Base-by-base conservation (phyloP, 805 yeast genomes). In the Tetrapisispora pingtungensis region DNA sequence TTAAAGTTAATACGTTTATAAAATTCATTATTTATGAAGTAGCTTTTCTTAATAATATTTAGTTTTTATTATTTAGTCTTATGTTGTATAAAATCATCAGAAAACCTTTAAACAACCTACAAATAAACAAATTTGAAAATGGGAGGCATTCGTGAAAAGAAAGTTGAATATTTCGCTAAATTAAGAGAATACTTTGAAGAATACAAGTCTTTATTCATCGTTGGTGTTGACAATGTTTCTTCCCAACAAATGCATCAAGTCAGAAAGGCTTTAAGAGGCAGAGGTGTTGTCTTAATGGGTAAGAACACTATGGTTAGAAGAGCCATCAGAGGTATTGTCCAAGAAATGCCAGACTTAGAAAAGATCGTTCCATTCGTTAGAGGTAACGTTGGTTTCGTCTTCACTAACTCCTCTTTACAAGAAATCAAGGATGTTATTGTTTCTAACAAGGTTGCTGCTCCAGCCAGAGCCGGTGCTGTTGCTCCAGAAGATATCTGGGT, bases 301-400 rank as follows among this genome's bases (percentile, higher is more conserved):
- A 93, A 93, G 85, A 93, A 93, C 96, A 93, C 99, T 81, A 90
- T 93, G 97, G 96, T 93, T 60, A 87, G 99, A 80, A 88, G 97
- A 78, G 99, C 98, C 69, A 77, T 93, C 80, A 88, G 98, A 78
- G 93, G 88, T 65, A 86, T 87, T 82, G 68, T 89, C 61, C 44
- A 81, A 65, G 97, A 90, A 70, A 78, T 86, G 74, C 97, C 97
- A 71, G 97, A 93, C 65, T 84, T 70, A 69, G 98, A 93, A 79
- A 88, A 83, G 73, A 72, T 93, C 65, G 76, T 93, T 73, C 97
- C 98, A 60, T 83, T 74, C 78, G 80, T 94, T 71, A 87, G 73
- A 73, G 99, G 98, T 75, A 93, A 93, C 78, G 89, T 93, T 76
- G 99, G 99, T 80, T 93, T 93, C 84, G 84, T 93, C 59, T 93